A percentile compares a stretch with the other conserved stretches of the same genome.
Evolutionary conservation across 2,329 filamentous ascomycete genomes (phyloP).

Genomic region (Penicillium nordicum): DNA sequence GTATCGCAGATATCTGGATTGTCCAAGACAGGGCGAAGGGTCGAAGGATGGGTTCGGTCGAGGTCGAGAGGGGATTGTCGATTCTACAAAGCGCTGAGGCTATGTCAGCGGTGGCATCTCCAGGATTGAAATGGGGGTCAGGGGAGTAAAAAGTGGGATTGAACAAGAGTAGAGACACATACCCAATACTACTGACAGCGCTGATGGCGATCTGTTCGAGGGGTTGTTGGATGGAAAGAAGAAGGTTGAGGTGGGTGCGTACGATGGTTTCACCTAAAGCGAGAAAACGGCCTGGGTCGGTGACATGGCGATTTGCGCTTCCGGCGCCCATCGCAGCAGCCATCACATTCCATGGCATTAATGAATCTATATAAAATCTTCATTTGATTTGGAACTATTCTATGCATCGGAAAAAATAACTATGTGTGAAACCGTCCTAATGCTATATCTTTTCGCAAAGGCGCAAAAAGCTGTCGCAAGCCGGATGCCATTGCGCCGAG

Average conservation of each 20-base stretch:
- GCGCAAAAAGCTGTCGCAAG: conserved; percentile 27
- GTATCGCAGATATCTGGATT: conserved; percentile 32
- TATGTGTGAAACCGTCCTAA: background rate
- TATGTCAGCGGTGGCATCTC: conserved; percentile 40
- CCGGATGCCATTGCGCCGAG: conserved; percentile 25
- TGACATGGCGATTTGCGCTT: conserved; percentile 33
- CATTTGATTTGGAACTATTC: background rate
- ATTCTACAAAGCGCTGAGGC: conserved; percentile 38
- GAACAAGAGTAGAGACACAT: conserved; percentile 17
- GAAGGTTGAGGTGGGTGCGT: conserved; percentile 32
- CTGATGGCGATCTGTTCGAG: conserved; percentile 10
- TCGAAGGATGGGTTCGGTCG: conserved; percentile 22
- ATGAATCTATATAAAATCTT: background rate
- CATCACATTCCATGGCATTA: conserved; percentile 18
- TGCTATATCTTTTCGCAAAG: conserved; percentile 18
- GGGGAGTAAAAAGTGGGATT: conserved; percentile 14
- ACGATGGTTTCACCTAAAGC: conserved; percentile 43
- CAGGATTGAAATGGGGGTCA: conserved; percentile 25
- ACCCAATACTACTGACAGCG: conserved; percentile 9
- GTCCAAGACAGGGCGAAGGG: conserved; percentile 18
- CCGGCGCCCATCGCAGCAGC: conserved; percentile 20
- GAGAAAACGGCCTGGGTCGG: conserved; percentile 36
- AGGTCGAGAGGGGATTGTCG: conserved; percentile 27
- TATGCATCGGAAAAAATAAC: conserved; percentile 1
- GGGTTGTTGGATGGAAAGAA: conserved; percentile 20